Base-by-base conservation (phyloP, 257 asterid genomes). In the Penstemon barbatus region DNA sequence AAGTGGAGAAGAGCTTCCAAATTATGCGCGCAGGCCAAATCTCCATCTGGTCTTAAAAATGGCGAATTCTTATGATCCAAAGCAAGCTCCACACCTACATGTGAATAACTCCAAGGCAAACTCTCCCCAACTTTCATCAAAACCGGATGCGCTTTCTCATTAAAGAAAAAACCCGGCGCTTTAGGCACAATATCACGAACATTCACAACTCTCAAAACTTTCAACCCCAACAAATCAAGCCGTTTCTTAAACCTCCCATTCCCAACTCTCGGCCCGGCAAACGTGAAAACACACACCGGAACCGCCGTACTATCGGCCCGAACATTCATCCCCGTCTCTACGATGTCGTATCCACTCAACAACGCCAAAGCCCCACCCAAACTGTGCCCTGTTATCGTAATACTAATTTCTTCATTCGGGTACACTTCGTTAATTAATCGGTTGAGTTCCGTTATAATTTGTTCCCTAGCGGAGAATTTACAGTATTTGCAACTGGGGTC, bases 241-340 rank as follows among this genome's bases (percentile, higher is more conserved):
- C 89, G 69, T 56, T 70, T 71, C 61, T 67, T 79, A 71, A 86
- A 86, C 36, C 85, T 79, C 1, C 25, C 48, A 13, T 85, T 85
- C 57, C 91, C 89, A 3, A 85, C 91, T 51, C 91, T 74, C 6
- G 91, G 88, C 3, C 89, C 89, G 0, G 78, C 76, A 25, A 79
- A 85, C 6, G 91, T 75, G 11, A 81, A 72, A 0, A 77, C 87
- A 5, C 80, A 66, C 3, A 81, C 69, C 4, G 84, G 83, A 7
- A 71, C 70, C 1, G 41, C 69, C n/a, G 64, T 69, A 0, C 46
- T 7, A 39, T 76, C 71, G 0, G 6, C 40, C 48, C 62, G 61
- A 12, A 73, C 66, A 6, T 78, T 50, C 1, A 64, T 3, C 0
- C 78, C 79, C 10, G 85, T 85, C 70, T 85, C 84, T 0, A 62